phyloP scores from a whole-genome alignment of 2,329 filamentous ascomycete genomes.

The Fusarium stilboides region DNA sequence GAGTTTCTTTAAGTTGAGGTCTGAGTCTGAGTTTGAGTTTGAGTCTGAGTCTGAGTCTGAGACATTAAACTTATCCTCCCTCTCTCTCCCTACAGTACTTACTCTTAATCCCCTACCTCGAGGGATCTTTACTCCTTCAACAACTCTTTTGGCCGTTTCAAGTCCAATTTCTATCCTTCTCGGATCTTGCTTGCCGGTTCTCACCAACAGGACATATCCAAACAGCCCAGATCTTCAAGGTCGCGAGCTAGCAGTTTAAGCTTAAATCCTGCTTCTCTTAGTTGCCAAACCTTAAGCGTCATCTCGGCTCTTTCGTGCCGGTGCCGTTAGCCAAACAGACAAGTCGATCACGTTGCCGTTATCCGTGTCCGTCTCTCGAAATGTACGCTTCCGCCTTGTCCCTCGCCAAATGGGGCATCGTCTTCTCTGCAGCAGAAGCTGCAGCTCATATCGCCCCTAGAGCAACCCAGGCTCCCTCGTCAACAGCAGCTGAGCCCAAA shows the following conservation, averaged over 20 bases:
- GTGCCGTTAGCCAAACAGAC: slow-evolving; percentile 4
- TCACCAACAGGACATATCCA: too few species aligned
- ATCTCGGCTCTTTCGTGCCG: slow-evolving; percentile 17
- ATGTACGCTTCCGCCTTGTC: slow-evolving; percentile 40
- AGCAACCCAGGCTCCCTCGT: slow-evolving; percentile 53
- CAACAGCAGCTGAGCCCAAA: slow-evolving; percentile 40
- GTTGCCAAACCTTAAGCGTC: neutral
- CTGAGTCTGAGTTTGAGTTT: slow-evolving; percentile 12
- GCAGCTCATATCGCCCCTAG: slow-evolving; percentile 47
- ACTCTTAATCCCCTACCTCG: neutral
- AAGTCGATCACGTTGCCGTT: slow-evolving; percentile 8
- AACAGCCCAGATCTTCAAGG: neutral
- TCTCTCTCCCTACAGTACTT: slow-evolving; percentile 4
- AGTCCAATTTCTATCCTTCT: neutral
- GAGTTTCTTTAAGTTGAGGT: slow-evolving; percentile 6
- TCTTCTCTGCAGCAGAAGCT: slow-evolving; percentile 29
- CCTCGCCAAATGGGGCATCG: slow-evolving; percentile 38
- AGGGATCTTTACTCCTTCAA: slow-evolving; percentile 1
- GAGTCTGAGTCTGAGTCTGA: slow-evolving; percentile 26
- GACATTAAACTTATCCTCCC: slow-evolving; percentile 34
- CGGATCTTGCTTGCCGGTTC: neutral
- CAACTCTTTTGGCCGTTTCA: slow-evolving; percentile 30
- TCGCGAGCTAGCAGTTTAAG: slow-evolving; percentile 24
- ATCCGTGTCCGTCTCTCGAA: slow-evolving; percentile 3
- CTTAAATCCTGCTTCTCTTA: slow-evolving; percentile 21